These are phyloP conservation scores for Allomyces macrogynus DNA, from an alignment of 192 early-diverging fungal genomes.

Conservation along the genomic window DNA sequence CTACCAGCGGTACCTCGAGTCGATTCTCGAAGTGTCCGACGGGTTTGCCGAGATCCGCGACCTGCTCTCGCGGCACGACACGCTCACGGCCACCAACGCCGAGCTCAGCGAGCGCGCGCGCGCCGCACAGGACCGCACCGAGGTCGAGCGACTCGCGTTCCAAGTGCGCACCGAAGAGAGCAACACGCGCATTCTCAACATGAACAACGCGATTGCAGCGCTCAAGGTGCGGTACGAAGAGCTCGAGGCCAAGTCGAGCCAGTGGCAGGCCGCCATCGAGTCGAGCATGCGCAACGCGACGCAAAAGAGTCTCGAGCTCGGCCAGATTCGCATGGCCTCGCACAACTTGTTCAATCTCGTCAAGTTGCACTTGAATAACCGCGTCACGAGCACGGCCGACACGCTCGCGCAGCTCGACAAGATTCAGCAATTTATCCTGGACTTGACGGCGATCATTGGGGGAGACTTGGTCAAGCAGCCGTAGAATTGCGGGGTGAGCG, in stretches of 20 bases:
- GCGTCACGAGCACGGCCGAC: conserved; percentile 17
- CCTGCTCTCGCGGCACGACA: conserved; percentile 36
- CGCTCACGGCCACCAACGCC: conserved; percentile 33
- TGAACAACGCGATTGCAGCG: conserved; percentile 40
- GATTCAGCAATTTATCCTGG: conserved; percentile 33
- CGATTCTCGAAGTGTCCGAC: conserved; percentile 26
- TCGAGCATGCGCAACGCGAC: conserved; percentile 28
- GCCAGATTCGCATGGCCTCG: conserved; percentile 41
- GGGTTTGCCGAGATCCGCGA: conserved; percentile 43
- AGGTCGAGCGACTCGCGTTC: conserved; percentile 20
- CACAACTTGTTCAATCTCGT: conserved; percentile 38
- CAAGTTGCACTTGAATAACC: conserved; percentile 31
- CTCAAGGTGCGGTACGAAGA: conserved; percentile 31
- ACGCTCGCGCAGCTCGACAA: conserved; percentile 33
- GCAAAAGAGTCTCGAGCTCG: conserved; percentile 28
- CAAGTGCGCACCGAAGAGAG: conserved; percentile 18
- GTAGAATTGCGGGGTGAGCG: no score
- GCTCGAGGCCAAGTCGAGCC: conserved; percentile 16
- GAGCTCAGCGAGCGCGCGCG: conserved; percentile 33
- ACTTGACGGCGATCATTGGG: conserved; percentile 7
- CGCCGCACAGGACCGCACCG: conserved; percentile 33
- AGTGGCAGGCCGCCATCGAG: conserved; percentile 30
- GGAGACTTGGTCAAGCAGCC: background rate
- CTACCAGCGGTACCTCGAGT: conserved; percentile 32
- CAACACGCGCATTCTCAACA: conserved; percentile 37